A percentile compares a stretch with the other conserved stretches of the same genome.
Conservation (phyloP, 768 basidiomycete genomes). For the Kwoniella newhampshirensis region DNA sequence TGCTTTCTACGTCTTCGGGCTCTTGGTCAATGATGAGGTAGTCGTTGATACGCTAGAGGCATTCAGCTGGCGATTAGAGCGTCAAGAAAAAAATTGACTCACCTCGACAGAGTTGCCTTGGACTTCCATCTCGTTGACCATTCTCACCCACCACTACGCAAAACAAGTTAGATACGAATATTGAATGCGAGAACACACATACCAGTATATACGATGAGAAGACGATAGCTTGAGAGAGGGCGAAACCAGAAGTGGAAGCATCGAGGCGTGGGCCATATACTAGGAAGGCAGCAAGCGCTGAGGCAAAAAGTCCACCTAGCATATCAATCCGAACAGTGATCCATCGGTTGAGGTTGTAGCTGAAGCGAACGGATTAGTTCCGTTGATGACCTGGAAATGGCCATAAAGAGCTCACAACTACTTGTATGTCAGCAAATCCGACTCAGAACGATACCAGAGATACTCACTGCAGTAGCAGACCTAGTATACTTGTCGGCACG, state of each 20-base stretch:
- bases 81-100: constrained; percentile 9
- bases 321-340: constrained; percentile 61
- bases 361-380: constrained; percentile 56
- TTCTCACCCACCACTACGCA: constrained; percentile 46
- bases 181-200: constrained; percentile 4
- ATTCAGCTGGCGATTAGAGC: not conserved
- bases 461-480: constrained; percentile 37
- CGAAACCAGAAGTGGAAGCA: constrained; percentile 51
- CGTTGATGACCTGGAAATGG: not conserved
- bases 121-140: constrained; percentile 52
- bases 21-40: constrained; percentile 65
- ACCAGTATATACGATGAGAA: constrained; percentile 47
- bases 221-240: constrained; percentile 50
- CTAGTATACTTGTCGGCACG: constrained; percentile 60
- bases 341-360: constrained; percentile 56
- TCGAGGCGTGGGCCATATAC: constrained; percentile 55
- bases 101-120: constrained; percentile 53
- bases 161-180: constrained; percentile 4
- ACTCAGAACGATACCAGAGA: not conserved
- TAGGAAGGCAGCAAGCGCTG: constrained; percentile 62
- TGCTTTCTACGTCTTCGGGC: constrained; percentile 54
- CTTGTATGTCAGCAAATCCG: not conserved
- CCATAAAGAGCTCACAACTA: constrained; percentile 17
- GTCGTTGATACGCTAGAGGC: constrained; percentile 59
- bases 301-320: constrained; percentile 62